Evolutionary conservation across 805 yeast genomes (phyloP).

Genomic region (Ogataea glucozyma): DNA sequence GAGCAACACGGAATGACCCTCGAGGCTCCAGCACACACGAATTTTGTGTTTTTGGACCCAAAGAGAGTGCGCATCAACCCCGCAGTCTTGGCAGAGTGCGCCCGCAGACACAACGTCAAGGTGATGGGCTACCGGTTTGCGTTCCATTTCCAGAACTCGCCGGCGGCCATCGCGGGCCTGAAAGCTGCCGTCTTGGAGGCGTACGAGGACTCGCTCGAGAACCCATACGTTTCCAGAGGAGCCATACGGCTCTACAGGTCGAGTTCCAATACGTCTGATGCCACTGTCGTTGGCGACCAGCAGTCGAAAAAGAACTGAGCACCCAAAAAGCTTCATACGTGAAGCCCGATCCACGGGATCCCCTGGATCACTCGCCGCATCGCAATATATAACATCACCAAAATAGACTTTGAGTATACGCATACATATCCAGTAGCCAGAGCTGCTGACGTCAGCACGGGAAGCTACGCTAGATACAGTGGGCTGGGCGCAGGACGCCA

Average conservation of each 20-base stretch:
- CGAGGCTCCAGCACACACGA: slow-evolving; percentile 75
- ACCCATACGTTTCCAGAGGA: slow-evolving; percentile 52
- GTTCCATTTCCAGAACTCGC: slow-evolving; percentile 68
- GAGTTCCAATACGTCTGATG: slow-evolving; percentile 14
- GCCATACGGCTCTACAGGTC: slow-evolving; percentile 37
- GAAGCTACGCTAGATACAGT: too few relatives aligned
- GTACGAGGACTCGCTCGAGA: slow-evolving; percentile 48
- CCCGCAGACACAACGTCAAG: slow-evolving; percentile 58
- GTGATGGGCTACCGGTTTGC: slow-evolving; percentile 76
- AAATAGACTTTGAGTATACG: too few relatives aligned
- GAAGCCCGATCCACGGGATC: too few relatives aligned
- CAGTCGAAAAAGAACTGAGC: not conserved
- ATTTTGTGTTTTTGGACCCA: slow-evolving; percentile 74
- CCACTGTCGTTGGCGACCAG: slow-evolving; percentile 18
- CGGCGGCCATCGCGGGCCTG: slow-evolving; percentile 53
- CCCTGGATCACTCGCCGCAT: too few relatives aligned
- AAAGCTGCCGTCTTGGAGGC: slow-evolving; percentile 59
- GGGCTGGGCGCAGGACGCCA: too few relatives aligned
- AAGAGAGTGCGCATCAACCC: slow-evolving; percentile 54
- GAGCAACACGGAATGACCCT: slow-evolving; percentile 52
- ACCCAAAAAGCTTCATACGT: too few relatives aligned
- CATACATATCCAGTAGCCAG: too few relatives aligned
- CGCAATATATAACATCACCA: too few relatives aligned
- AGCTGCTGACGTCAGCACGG: too few relatives aligned
- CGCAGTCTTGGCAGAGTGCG: slow-evolving; percentile 48